Evolutionary conservation across 371 early-diverging fungal genomes (phyloP).

Genomic region (Mortierella sp.): DNA sequence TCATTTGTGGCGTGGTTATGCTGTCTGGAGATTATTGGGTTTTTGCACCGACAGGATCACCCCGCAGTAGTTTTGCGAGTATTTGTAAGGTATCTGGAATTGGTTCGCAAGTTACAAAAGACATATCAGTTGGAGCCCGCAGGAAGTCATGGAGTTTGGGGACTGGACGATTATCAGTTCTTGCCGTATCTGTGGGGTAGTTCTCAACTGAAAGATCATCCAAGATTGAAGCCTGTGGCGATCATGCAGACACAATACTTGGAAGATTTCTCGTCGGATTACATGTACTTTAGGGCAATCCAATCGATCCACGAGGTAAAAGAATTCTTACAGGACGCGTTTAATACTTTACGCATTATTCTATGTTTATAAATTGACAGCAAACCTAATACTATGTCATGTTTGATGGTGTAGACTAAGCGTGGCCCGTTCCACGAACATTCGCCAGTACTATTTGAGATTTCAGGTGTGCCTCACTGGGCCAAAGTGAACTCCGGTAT

Average conservation of each 20-base stretch:
- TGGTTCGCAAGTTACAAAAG: conserved; percentile 87
- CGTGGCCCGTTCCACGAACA: conserved; percentile 82
- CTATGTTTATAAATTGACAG: background rate
- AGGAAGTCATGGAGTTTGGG: conserved; percentile 99
- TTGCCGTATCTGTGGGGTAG: conserved; percentile 97
- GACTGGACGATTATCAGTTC: conserved; percentile 98
- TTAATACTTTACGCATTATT: background rate
- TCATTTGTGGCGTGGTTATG: conserved; percentile 94
- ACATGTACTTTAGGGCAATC: conserved; percentile 92
- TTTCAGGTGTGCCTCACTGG: conserved; percentile 91
- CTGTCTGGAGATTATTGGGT: conserved; percentile 78
- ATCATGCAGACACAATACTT: conserved; percentile 77
- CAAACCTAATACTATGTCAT: background rate
- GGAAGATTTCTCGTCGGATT: conserved; percentile 77
- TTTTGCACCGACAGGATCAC: conserved; percentile 71
- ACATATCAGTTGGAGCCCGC: conserved; percentile 98
- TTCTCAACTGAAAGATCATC: conserved; percentile 82
- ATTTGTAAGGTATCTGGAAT: conserved; percentile 86
- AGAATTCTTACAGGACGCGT: background rate
- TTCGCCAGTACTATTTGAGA: conserved; percentile 96
- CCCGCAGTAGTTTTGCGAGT: conserved; percentile 80
- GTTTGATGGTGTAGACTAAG: conserved; percentile 63
- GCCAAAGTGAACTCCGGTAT: conserved; percentile 93
- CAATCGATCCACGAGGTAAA: conserved; percentile 81
- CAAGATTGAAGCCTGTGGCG: conserved; percentile 79